Conservation (phyloP, 345 rosid genomes). For the Syzygium aqueum region DNA sequence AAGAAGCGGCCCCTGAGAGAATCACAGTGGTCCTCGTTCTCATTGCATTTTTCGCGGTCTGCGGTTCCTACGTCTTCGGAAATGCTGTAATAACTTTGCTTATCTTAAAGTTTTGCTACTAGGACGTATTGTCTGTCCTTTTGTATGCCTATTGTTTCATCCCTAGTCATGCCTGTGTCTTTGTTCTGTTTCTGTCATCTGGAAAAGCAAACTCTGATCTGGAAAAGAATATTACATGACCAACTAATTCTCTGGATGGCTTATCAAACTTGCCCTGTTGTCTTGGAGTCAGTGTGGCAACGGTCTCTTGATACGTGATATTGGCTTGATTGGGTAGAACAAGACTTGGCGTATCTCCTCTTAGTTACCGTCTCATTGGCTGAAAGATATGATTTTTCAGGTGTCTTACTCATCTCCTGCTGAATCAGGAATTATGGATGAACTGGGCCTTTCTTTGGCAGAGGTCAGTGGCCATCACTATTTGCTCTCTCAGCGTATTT, state of each 20-base stretch:
- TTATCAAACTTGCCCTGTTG: not conserved
- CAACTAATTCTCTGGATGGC: not conserved
- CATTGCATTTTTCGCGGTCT: not conserved
- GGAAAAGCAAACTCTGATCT: not conserved
- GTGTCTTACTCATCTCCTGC: not conserved
- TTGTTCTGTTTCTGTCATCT: not conserved
- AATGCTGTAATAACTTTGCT: constrained; percentile 11
- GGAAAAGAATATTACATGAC: not conserved
- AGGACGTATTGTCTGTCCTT: not conserved
- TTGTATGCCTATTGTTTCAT: not conserved
- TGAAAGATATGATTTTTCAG: not conserved
- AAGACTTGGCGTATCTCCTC: not conserved
- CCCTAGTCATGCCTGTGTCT: not conserved
- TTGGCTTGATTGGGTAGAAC: too few species aligned
- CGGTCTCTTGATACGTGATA: not conserved
- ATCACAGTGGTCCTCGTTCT: not conserved
- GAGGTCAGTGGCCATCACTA: not conserved
- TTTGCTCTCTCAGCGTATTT: not conserved
- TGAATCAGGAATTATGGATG: not conserved
- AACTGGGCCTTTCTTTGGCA: not conserved
- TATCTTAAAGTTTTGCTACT: not conserved
- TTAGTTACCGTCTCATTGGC: not conserved
- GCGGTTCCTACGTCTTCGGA: constrained; percentile 42
- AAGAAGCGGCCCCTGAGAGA: not conserved
- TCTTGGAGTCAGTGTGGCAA: not conserved